These are phyloP conservation scores for Clavulina sp. DNA, from an alignment of 768 basidiomycete genomes.

Conservation along the genomic window DNA sequence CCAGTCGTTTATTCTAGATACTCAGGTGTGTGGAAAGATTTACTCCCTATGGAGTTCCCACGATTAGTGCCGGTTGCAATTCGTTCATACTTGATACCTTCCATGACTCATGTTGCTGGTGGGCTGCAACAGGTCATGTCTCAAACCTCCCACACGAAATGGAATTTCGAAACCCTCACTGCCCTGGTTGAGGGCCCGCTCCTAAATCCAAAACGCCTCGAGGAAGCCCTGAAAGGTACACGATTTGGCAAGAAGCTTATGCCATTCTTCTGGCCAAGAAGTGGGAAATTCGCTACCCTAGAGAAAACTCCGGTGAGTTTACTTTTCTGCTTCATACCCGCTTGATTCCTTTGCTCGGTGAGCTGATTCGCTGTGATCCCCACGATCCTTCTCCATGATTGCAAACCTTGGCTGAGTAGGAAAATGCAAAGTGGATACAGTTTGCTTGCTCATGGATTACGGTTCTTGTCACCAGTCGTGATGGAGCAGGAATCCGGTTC, in stretches of 20 bases:
- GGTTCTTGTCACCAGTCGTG: constrained; percentile 64
- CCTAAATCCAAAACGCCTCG: constrained; percentile 76
- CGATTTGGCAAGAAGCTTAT: constrained; percentile 83
- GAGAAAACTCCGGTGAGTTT: constrained; percentile 39
- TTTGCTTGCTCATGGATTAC: constrained; percentile 69
- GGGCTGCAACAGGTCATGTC: constrained; percentile 44
- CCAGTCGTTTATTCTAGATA: constrained; percentile 67
- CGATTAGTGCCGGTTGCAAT: background rate
- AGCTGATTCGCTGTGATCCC: background rate
- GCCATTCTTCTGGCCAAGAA: constrained; percentile 85
- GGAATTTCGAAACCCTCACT: constrained; percentile 80
- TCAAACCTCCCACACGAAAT: constrained; percentile 76
- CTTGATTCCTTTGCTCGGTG: background rate
- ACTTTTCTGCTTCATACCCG: background rate
- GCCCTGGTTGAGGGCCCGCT: constrained; percentile 87
- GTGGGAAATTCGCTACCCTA: constrained; percentile 67
- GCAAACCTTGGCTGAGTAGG: constrained; percentile 24
- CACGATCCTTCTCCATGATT: background rate
- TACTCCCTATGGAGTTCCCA: background rate
- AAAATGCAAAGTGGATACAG: constrained; percentile 68
- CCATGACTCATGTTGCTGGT: background rate
- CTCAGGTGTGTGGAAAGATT: constrained; percentile 42
- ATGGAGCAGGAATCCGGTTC: constrained; percentile 53
- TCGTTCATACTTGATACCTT: too few relatives aligned
- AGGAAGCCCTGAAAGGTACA: constrained; percentile 83